Evolutionary conservation across 2,329 filamentous ascomycete genomes (phyloP).

Genomic region (Mycosphaerella sp.): DNA sequence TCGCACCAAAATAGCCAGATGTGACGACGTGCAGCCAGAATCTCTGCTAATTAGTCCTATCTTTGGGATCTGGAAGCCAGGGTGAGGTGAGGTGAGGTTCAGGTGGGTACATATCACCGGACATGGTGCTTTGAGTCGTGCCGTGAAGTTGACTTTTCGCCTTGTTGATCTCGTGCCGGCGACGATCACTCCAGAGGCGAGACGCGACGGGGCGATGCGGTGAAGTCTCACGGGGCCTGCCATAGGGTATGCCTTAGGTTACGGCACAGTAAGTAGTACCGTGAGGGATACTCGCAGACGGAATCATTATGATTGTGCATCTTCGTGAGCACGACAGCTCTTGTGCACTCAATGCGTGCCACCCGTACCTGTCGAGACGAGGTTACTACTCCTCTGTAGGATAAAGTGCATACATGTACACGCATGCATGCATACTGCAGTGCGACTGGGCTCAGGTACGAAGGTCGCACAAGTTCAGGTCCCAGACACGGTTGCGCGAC

Average conservation of each 20-base stretch:
- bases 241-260: no score
- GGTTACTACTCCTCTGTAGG: slow-evolving; percentile 19
- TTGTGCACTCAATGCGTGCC: slow-evolving; percentile 6
- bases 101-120: no score
- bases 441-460: slow-evolving; percentile 18
- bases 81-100: no score
- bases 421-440: slow-evolving; percentile 24
- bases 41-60: slow-evolving; percentile 4
- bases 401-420: no score
- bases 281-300: slow-evolving; percentile 15
- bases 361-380: slow-evolving; percentile 21
- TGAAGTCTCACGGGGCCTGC: slow-evolving; percentile 10
- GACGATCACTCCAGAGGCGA: slow-evolving; percentile 16
- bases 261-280: no score
- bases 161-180: slow-evolving; percentile 6
- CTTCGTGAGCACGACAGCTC: slow-evolving; percentile 23
- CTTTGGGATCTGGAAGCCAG: slow-evolving; percentile 3
- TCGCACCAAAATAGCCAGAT: slow-evolving; percentile 12
- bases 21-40: neutral
- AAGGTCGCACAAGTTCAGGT: slow-evolving; percentile 13
- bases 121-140: no score
- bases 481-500: slow-evolving; percentile 20
- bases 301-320: slow-evolving; percentile 17
- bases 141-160: slow-evolving; percentile 3
- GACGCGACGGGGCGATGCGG: slow-evolving; percentile 22